A percentile compares a stretch with the other conserved stretches of the same genome.
phyloP scores from a whole-genome alignment of 2,329 filamentous ascomycete genomes.

The Nemania diffusa region DNA sequence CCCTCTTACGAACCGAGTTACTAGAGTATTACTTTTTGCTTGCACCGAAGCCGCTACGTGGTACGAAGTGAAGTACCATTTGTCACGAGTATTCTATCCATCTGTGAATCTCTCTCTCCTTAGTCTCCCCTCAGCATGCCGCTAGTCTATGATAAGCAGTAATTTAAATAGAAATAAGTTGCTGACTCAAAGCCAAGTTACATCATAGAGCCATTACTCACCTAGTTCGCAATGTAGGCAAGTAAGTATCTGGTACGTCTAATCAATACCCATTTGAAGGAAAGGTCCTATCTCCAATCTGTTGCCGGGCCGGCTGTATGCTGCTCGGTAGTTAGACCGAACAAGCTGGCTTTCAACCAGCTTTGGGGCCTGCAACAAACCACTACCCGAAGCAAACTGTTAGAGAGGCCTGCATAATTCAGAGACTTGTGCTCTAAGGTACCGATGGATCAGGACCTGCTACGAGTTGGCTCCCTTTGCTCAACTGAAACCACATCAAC shows the following conservation, averaged over 20 bases:
- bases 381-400: conserved; percentile 17
- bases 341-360: conserved; percentile 1
- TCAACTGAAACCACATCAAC: neutral
- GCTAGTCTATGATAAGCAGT: no score
- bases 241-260: neutral
- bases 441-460: conserved; percentile 5
- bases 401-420: neutral
- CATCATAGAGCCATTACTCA: neutral
- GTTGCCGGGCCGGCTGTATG: conserved; percentile 3
- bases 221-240: neutral
- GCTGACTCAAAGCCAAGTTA: neutral
- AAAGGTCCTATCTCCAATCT: conserved; percentile 11
- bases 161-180: no score
- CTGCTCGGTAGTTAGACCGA: neutral
- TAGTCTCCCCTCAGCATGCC: no score
- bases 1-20: no score
- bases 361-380: conserved; percentile 2
- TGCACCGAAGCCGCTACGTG: no score
- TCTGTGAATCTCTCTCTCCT: no score
- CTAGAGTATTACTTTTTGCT: no score
- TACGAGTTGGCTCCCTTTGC: neutral
- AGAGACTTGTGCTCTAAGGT: conserved; percentile 5
- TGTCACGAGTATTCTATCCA: no score
- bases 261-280: neutral
- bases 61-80: no score